Conservation (phyloP, 345 rosid genomes). For the Euphorbia lathyris region DNA sequence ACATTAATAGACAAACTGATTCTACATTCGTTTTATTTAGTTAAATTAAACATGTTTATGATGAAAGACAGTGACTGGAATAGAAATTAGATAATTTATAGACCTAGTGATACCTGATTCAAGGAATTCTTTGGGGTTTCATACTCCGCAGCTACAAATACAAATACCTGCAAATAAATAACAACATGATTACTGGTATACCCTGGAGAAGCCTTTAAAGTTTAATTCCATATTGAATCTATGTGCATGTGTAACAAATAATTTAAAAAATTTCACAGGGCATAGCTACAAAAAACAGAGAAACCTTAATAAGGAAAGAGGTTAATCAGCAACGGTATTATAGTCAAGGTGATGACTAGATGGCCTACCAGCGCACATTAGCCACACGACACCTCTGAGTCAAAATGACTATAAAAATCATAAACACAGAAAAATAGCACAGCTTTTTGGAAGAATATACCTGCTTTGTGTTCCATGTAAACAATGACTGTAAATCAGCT, state of each 20-base stretch:
- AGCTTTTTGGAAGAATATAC: conserved; percentile 31
- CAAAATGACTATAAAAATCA: neutral
- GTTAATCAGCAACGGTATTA: neutral
- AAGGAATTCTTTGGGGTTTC: conserved; percentile 70
- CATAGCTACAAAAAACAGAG: neutral
- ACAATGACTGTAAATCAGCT: conserved; percentile 80
- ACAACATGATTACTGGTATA: neutral
- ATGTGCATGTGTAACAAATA: no score
- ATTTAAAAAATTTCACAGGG: conserved; percentile 4
- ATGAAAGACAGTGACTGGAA: neutral
- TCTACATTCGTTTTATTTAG: no score
- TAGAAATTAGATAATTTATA: neutral
- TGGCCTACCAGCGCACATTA: neutral
- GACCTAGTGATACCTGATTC: conserved; percentile 63
- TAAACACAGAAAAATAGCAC: neutral
- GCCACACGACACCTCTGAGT: neutral
- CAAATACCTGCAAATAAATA: conserved; percentile 56
- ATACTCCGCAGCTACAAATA: conserved; percentile 85
- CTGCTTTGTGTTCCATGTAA: conserved; percentile 99
- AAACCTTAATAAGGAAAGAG: neutral
- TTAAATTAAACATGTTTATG: neutral
- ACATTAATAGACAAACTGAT: neutral
- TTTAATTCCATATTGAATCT: neutral
- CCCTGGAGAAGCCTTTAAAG: neutral
- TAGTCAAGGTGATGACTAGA: neutral